Evolutionary conservation across 1,139 yeast species (phyloP).

Genomic region (Magnusiomyces ingens): DNA sequence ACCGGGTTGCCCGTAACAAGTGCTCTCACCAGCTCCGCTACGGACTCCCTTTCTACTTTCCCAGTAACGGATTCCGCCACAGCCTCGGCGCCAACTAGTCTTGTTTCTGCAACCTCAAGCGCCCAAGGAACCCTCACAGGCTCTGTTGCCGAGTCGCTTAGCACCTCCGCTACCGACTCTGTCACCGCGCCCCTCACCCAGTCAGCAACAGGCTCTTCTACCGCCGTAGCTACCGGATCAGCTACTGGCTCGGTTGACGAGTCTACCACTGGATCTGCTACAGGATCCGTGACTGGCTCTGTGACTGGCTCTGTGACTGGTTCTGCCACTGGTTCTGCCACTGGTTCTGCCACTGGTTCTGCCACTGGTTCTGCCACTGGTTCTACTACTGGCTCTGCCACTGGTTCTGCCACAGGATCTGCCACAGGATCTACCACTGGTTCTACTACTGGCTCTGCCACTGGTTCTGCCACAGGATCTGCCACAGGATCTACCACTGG

Average conservation of each 20-base stretch:
- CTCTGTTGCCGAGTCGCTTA: background rate
- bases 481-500: too few relatives aligned
- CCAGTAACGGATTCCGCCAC: background rate
- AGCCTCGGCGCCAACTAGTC: too few relatives aligned
- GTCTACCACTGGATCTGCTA: constrained; percentile 2
- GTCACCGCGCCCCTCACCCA: background rate
- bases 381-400: too few relatives aligned
- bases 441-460: too few relatives aligned
- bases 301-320: constrained; percentile 5
- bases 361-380: background rate
- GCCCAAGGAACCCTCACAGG: background rate
- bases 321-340: constrained; percentile 4
- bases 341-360: constrained; percentile 11
- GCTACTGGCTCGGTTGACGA: constrained; percentile 1
- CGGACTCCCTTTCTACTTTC: constrained; percentile 1
- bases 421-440: too few relatives aligned
- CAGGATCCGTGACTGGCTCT: constrained; percentile 3
- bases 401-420: too few relatives aligned
- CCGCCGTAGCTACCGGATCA: background rate
- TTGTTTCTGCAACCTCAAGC: too few relatives aligned
- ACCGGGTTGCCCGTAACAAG: background rate
- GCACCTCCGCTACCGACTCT: background rate
- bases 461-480: too few relatives aligned
- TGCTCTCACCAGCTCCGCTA: background rate
- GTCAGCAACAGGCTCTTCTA: background rate